Evolutionary conservation across 169 alveolate genomes (phyloP), one percentile per base, ranked within the genome.

Genomic region (Plasmodium relictum): DNA sequence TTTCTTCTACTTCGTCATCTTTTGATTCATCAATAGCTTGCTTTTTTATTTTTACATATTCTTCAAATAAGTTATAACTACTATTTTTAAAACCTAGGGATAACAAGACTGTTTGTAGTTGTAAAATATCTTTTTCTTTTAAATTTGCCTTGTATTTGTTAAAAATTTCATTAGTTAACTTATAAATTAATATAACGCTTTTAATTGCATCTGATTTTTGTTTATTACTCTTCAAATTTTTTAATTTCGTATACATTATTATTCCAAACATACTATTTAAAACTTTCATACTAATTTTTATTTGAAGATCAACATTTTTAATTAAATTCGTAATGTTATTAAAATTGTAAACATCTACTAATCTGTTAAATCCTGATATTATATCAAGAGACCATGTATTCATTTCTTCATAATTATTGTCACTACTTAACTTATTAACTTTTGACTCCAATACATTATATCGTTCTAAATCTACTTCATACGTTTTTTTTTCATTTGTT

Each of bases 61-160:
- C 96, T 62, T 90, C 90, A 62, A 92, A 89, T 20, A 74, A 88
- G 88, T 94, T 83, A 83, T 92, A 42, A 94, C 93, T 52, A 93
- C 96, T 91, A 94, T 58, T 62, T 89, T 88, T 69, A 88, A 74
- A 74, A 74, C 90, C 87, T 87, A 85, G 56, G 4, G 86, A 52
- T 39, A 92, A 5, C 76, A 92, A 56, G 61, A 94, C 87, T 26
- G 92, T 39, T 58, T 88, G 85, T 76, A 92, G n/a, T 44, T 83
- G 91, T 0, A 83, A 65, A 41, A 83, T 18, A 66, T 83, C 91
- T 37, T 83, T 83, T 83, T 83, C 91, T 44, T 45, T 83, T 71
- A 83, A 69, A 66, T 68, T 8, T 18, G 66, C 85, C 26, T 83
- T 83, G 66, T 42, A 83, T 58, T 83, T 83, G 56, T 68, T 83